Evolutionary conservation across 345 rosid species (phyloP).

Genomic region (Xanthoceras sorbifolium): DNA sequence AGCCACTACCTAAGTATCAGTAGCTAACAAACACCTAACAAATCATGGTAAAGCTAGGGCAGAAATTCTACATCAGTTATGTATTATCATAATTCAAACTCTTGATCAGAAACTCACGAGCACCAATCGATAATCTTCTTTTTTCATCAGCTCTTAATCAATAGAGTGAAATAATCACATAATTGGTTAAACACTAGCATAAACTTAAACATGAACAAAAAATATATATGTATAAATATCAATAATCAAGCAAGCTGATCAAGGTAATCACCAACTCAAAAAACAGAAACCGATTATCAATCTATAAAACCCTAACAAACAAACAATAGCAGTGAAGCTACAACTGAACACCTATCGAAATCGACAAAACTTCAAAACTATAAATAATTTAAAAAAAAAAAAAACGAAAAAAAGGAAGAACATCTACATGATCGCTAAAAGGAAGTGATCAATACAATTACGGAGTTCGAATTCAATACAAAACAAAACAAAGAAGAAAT

Average conservation of each 20-base stretch:
- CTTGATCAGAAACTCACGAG: neutral
- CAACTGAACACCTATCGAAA: neutral
- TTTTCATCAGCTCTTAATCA: slow-evolving; percentile 5
- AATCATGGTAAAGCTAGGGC: neutral
- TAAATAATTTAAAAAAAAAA: neutral
- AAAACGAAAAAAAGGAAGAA: neutral
- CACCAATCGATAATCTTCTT: neutral
- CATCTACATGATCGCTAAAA: neutral
- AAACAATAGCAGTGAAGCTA: neutral
- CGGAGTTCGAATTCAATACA: neutral
- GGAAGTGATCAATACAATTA: neutral
- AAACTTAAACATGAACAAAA: neutral
- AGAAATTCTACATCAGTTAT: neutral
- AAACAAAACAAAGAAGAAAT: neutral
- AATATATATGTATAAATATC: neutral
- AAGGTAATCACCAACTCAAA: neutral
- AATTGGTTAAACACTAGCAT: neutral
- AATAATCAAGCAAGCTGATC: neutral
- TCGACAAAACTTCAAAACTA: neutral
- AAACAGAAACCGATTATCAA: neutral
- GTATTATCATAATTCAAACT: neutral
- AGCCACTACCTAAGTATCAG: neutral
- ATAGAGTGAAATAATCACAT: neutral
- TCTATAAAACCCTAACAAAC: neutral
- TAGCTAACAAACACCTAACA: neutral